Evolutionary conservation across 768 basidiomycete genomes (phyloP), one percentile per base, ranked within the genome.

Genomic region (Panaeolus cyanescens): DNA sequence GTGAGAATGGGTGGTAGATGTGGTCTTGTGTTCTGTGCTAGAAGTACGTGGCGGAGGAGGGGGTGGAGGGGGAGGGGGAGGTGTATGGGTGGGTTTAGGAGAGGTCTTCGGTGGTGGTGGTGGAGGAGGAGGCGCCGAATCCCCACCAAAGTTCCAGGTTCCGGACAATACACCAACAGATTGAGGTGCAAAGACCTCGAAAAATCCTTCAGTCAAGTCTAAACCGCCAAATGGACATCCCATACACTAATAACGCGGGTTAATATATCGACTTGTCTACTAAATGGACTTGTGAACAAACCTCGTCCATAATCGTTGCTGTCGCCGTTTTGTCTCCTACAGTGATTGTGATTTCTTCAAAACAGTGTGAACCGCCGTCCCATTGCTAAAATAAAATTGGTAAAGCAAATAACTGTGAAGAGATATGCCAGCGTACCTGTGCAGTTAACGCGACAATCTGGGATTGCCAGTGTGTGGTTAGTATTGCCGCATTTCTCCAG

Each of bases 171-270:
- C 81, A 30, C 89, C 89, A 0, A 59, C 71, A 32, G 68, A 66
- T 59, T 75, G 69, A 19, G 68, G 17, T 4, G 82, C 80, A 67
- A 91, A 87, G 74, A 76, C 77, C 34, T 76, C 62, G 70, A 92
- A 90, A 42, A 90, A 77, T 40, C 87, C 85, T 10, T 69, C 62
- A 54, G 84, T 84, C 59, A 91, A 75, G 71, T 92, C 90, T 32
- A 92, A 80, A 28, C 80, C 88, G 32, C 78, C 85, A 59, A 72
- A 82, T 3, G 83, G 83, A 70, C 90, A 92, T 4, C 68, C 70
- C 13, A 62, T 58, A 45, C 73, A 73, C 73, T 73, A 56, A 45
- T 32, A 30, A 17, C 32, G 15, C 10, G 15, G 70, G 31, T 22
- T 36, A 54, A 22, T 32, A n/a, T 8, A 59, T 37, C n/a, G 28